Conservation (phyloP, 495 filamentous ascomycete species). For the Aspergillus asperescens region DNA sequence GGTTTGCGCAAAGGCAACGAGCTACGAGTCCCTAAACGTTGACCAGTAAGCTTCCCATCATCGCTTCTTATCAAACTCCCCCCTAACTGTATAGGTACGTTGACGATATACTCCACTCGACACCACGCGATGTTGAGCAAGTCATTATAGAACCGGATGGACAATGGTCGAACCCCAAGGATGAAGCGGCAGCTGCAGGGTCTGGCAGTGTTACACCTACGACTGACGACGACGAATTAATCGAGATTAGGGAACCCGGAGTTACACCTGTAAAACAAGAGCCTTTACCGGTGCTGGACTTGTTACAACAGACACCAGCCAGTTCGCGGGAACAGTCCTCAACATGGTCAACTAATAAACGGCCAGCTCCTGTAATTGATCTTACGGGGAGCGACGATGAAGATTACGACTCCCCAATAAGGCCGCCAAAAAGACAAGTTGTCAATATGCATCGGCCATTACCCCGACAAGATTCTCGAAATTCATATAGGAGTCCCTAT, state of each 20-base stretch:
- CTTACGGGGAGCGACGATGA: slow-evolving; percentile 72
- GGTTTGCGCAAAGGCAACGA: slow-evolving; percentile 77
- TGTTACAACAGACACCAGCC: slow-evolving; percentile 47
- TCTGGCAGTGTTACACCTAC: slow-evolving; percentile 35
- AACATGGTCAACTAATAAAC: slow-evolving; percentile 52
- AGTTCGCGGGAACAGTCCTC: slow-evolving; percentile 53
- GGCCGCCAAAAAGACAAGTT: slow-evolving; percentile 49
- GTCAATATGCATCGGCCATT: slow-evolving; percentile 20
- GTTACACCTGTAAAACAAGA: slow-evolving; percentile 46
- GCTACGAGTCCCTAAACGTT: slow-evolving; percentile 74
- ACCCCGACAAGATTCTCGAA: slow-evolving; percentile 22
- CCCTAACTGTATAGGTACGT: slow-evolving; percentile 62
- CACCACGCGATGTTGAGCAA: slow-evolving; percentile 64
- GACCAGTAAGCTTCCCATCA: slow-evolving; percentile 65
- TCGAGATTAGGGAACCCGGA: slow-evolving; percentile 58
- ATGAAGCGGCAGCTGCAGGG: slow-evolving; percentile 26
- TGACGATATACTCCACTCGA: slow-evolving; percentile 71
- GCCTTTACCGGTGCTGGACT: slow-evolving; percentile 23
- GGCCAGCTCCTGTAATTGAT: slow-evolving; percentile 67
- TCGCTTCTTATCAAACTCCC: neutral
- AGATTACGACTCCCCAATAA: slow-evolving; percentile 57
- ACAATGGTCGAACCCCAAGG: slow-evolving; percentile 57
- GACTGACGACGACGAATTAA: slow-evolving; percentile 58
- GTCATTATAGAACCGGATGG: slow-evolving; percentile 88
- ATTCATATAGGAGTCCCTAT: slow-evolving; percentile 21